Evolutionary conservation across 1,284 basidiomycete genomes (phyloP), one percentile per base, ranked within the genome.

Genomic region (Mycena citricolor): DNA sequence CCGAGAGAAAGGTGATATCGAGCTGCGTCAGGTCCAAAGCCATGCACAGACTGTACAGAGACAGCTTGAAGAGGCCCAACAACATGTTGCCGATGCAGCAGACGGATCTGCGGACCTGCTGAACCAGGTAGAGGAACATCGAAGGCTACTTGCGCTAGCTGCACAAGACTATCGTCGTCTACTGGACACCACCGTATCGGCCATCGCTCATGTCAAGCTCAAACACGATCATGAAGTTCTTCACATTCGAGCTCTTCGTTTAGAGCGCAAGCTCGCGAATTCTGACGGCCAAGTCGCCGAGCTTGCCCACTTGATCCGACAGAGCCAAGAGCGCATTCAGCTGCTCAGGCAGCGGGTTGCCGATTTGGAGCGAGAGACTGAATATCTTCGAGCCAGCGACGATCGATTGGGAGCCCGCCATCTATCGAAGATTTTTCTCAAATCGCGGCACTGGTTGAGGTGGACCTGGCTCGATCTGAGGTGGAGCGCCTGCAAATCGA

Each of bases 211-310:
- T 55, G 61, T 64, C 10, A 52, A 53, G n/a, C 62, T 79, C 26
- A 70, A 73, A 58, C 63, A 68, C 25, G 69, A 77, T 24, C 59
- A 71, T 33, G 39, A 59, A 5, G 55, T 60, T 0, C 56, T 76
- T 17, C 71, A 72, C 44, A 56, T 79, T 19, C 73, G 69, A 10
- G 64, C 68, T 14, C 60, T 70, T 24, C 76, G 81, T 24, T 64
- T 86, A 13, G 77, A 84, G 56, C 75, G 85, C 49, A 85, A 82
- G 57, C 65, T 85, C 5, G 78, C 75, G 24, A 84, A 84, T 55
- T 69, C 82, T 8, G 81, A 86, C 44, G 76, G 64, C 12, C 83
- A 88, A 57, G 81, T 85, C 11, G 59, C 68, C 11, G 83, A 86
- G 52, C 66, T 89, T 10, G 79, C 77, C 1, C 63, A 75, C 45